Percentiles rank a stretch among this genome's conserved stretches.
Conservation (phyloP, 2,329 filamentous ascomycete species). For the Cladorrhinum sp. region DNA sequence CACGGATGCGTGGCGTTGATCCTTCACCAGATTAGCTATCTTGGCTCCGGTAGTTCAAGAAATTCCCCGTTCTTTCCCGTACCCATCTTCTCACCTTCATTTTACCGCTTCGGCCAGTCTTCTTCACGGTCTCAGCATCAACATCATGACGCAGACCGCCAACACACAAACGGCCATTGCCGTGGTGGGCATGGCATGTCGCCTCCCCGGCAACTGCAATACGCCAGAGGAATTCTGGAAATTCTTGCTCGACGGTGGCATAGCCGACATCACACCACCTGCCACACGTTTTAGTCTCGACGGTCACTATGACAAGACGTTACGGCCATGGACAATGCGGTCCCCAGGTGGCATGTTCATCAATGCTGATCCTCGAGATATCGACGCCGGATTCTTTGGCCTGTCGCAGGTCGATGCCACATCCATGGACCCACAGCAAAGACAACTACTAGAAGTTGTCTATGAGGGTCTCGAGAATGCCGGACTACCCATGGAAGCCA, state of each 20-base stretch:
- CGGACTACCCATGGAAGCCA: slow-evolving; percentile 21
- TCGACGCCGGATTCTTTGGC: slow-evolving; percentile 38
- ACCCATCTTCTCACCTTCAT: neutral
- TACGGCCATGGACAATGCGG: slow-evolving; percentile 34
- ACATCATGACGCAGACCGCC: neutral
- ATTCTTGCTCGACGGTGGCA: slow-evolving; percentile 25
- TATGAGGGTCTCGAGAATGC: slow-evolving; percentile 36
- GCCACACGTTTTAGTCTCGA: slow-evolving; percentile 26
- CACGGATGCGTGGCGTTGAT: neutral
- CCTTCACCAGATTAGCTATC: neutral
- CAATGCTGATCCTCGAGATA: slow-evolving; percentile 29
- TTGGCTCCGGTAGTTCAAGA: neutral
- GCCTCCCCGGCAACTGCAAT: slow-evolving; percentile 26
- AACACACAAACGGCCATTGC: slow-evolving; percentile 24
- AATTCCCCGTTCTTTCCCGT: neutral
- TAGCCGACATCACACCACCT: slow-evolving; percentile 25
- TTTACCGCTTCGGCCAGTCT: neutral
- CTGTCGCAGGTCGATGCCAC: slow-evolving; percentile 33
- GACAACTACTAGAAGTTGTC: slow-evolving; percentile 34
- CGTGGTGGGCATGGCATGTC: slow-evolving; percentile 31
- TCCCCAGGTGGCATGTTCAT: slow-evolving; percentile 18
- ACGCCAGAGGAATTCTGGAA: slow-evolving; percentile 29
- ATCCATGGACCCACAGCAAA: slow-evolving; percentile 35
- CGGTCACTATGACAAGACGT: slow-evolving; percentile 29
- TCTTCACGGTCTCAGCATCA: no score